A percentile compares a stretch with the other conserved stretches of the same genome.
Conservation (phyloP, 139 green algal species). For the Yamagishiella unicocca region DNA sequence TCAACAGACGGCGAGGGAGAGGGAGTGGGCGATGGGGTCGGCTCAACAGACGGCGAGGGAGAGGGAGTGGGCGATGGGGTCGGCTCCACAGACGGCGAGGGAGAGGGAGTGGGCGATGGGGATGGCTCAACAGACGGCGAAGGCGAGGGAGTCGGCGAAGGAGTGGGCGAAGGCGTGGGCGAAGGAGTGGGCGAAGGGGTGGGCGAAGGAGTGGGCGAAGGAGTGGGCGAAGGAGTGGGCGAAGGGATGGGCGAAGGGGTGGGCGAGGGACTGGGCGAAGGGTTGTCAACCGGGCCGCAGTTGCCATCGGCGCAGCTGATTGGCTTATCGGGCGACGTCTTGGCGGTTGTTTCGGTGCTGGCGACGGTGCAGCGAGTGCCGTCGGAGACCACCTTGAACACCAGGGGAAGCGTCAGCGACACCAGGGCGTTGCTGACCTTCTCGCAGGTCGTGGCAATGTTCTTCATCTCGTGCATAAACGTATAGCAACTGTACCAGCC, state of each 20-base stretch:
- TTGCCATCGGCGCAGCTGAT: background rate
- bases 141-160: background rate
- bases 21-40: background rate
- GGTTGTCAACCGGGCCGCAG: background rate
- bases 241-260: background rate
- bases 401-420: slow-evolving; percentile 6
- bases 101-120: background rate
- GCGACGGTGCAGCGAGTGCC: slow-evolving; percentile 9
- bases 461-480: slow-evolving; percentile 37
- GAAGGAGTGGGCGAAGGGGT: background rate
- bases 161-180: background rate
- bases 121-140: background rate
- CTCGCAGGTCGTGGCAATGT: slow-evolving; percentile 24
- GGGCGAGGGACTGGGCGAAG: background rate
- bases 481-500: slow-evolving; percentile 49
- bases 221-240: background rate
- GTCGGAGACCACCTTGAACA: slow-evolving; percentile 41
- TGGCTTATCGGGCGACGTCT: slow-evolving; percentile 3
- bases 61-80: background rate
- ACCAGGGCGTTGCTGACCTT: slow-evolving; percentile 7
- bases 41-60: background rate
- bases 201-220: background rate
- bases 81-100: no score
- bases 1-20: background rate
- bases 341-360: background rate